Base-by-base conservation (phyloP, 129 eudicot species). In the Pseudognaphalium luteoalbum region DNA sequence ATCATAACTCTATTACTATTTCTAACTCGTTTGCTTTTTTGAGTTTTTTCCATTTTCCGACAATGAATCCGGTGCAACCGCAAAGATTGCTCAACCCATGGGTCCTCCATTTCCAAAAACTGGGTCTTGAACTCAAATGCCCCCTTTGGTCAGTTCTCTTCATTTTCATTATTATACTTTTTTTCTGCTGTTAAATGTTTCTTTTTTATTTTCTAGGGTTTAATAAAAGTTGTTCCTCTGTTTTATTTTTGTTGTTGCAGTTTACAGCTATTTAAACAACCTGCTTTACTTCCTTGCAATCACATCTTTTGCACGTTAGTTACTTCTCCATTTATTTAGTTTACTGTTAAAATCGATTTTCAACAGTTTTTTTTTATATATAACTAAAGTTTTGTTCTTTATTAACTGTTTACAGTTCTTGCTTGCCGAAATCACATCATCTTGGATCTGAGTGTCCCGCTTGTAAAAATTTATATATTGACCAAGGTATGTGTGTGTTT, bases 281-380 rank as follows among this genome's bases (percentile, higher is more conserved):
- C 98, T 7, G 67, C 80, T 74, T 72, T 93, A 85, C 89, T 93
- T 7, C 92, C 98, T 2, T 93, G 98, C 76, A 85, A 81, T 77
- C 98, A 93, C 76, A 83, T 93, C 37, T 90, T 93, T 79, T 93
- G 98, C 98, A 79, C 76, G 98, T 88, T n/a, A 66, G 87, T 86
- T 58, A 6, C 28, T 25, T 25, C 28, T n/a, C 47, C 1, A 1
- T 58, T 15, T 15, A 5, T n/a, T 2, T 5, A 29, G 0, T 68
- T 28, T 30, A 21, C 4, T 44, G 32, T 61, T 61, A 22, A 9
- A 25, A 3, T 28, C 1, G 9, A 25, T 22, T 12, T 22, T 10
- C 6, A 12, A 33, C 2, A 66, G 2, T n/a, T 34, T 4, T 65
- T 32, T 64, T 3, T 32, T n/a, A n/a, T n/a, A n/a, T n/a, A 6